A percentile compares a stretch with the other conserved stretches of the same genome.
These are phyloP conservation scores for Solanum chaucha DNA, from an alignment of 257 asterid species.

Conservation along the genomic window DNA sequence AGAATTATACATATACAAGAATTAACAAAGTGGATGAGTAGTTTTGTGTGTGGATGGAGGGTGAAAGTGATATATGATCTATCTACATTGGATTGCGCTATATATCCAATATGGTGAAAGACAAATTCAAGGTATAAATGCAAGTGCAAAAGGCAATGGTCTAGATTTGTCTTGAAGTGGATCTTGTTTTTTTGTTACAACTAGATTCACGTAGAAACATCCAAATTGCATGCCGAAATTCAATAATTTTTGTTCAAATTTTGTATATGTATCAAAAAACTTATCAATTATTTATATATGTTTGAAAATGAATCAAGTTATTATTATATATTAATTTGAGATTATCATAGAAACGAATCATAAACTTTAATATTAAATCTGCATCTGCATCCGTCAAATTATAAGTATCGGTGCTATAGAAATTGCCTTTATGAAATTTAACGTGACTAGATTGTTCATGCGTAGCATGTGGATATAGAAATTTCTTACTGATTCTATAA, in stretches of 20 bases:
- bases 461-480: not conserved
- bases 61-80: not conserved
- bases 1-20: not conserved
- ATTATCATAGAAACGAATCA: accelerated
- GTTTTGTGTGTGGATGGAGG: not conserved
- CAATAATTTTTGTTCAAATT: not conserved
- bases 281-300: not conserved
- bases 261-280: not conserved
- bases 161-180: not conserved
- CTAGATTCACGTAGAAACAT: not conserved
- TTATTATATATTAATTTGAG: not conserved
- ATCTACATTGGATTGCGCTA: not conserved
- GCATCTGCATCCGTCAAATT: not conserved
- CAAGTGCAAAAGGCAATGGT: not conserved
- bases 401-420: not conserved
- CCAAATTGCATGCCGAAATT: not conserved
- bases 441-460: not conserved
- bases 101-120: not conserved
- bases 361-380: not conserved
- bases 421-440: not conserved
- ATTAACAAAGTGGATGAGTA: not conserved
- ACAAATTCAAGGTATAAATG: not conserved
- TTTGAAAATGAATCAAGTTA: not conserved
- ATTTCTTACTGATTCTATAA: not conserved
- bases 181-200: not conserved